A percentile compares a stretch with the other conserved stretches of the same genome.
Evolutionary conservation across 2,329 filamentous ascomycete genomes (phyloP).

Genomic region (Scedosporium minutisporum): DNA sequence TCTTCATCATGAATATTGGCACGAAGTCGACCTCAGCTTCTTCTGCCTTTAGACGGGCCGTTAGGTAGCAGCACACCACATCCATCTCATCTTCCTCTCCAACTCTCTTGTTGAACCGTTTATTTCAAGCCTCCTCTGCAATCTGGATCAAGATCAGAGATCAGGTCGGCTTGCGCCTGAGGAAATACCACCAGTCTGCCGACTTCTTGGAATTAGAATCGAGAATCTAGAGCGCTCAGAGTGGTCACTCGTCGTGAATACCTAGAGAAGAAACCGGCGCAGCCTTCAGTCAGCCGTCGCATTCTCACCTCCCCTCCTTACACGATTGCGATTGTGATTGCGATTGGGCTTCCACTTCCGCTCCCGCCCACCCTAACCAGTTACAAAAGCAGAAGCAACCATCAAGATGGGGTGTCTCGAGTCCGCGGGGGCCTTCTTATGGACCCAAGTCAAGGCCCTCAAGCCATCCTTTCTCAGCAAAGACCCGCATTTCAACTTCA

Average conservation of each 20-base stretch:
- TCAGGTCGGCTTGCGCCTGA: too few relatives aligned
- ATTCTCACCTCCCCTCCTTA: too few relatives aligned
- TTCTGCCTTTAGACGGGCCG: neutral
- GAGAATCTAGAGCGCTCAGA: too few relatives aligned
- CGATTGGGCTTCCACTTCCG: neutral
- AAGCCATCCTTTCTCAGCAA: conserved; percentile 49
- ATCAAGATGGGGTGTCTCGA: neutral
- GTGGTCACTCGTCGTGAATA: too few relatives aligned
- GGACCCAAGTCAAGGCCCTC: conserved; percentile 35
- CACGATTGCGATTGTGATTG: too few relatives aligned
- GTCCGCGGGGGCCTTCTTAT: conserved; percentile 12
- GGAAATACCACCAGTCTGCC: too few relatives aligned
- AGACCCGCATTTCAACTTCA: conserved; percentile 69
- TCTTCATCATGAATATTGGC: conserved; percentile 1
- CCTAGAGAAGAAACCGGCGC: too few relatives aligned
- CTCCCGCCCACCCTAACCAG: neutral
- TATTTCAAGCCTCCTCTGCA: neutral
- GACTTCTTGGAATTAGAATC: too few relatives aligned
- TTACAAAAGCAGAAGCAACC: neutral
- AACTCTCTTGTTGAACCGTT: neutral
- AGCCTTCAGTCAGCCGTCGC: too few relatives aligned
- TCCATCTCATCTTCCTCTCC: neutral
- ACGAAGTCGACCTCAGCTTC: neutral
- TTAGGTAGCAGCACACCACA: neutral
- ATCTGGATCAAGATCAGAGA: too few relatives aligned